Conservation (phyloP, 805 yeast species). For the Spathaspora sp. region DNA sequence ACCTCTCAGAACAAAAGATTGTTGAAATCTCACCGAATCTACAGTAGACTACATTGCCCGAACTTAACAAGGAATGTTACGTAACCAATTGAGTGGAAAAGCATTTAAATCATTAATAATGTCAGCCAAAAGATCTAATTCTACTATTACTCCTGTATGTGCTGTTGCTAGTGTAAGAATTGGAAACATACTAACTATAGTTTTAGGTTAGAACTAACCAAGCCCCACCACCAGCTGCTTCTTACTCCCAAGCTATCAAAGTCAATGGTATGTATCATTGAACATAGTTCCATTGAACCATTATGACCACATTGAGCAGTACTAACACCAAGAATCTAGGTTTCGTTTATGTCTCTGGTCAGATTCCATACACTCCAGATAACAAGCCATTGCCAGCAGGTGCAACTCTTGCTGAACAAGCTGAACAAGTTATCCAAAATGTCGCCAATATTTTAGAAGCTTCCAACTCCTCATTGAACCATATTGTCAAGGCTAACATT, state of each 20-base stretch:
- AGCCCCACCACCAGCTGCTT: slow-evolving; percentile 97
- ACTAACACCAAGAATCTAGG: slow-evolving; percentile 38
- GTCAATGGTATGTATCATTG: slow-evolving; percentile 51
- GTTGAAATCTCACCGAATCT: background rate
- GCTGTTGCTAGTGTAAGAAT: background rate
- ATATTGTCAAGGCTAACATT: slow-evolving; percentile 82
- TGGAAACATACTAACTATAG: slow-evolving; percentile 12
- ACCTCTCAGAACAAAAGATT: background rate
- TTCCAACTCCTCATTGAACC: slow-evolving; percentile 78
- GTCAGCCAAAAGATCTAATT: slow-evolving; percentile 23
- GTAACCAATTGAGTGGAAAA: slow-evolving; percentile 15
- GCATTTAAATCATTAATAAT: slow-evolving; percentile 15
- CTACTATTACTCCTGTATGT: slow-evolving; percentile 31
- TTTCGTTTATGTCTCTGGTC: slow-evolving; percentile 89
- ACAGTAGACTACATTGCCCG: background rate
- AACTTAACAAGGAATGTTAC: slow-evolving; percentile 13
- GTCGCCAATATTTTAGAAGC: slow-evolving; percentile 73
- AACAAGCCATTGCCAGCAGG: slow-evolving; percentile 73
- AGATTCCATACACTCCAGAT: slow-evolving; percentile 84
- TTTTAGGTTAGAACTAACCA: slow-evolving; percentile 56
- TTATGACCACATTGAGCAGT: background rate
- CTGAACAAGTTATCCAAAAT: slow-evolving; percentile 71
- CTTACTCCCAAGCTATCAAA: slow-evolving; percentile 94
- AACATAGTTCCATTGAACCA: too few relatives aligned
- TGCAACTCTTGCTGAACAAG: slow-evolving; percentile 65